Base-by-base conservation (phyloP, 805 yeast species). In the Metschnikowia shivogae region DNA sequence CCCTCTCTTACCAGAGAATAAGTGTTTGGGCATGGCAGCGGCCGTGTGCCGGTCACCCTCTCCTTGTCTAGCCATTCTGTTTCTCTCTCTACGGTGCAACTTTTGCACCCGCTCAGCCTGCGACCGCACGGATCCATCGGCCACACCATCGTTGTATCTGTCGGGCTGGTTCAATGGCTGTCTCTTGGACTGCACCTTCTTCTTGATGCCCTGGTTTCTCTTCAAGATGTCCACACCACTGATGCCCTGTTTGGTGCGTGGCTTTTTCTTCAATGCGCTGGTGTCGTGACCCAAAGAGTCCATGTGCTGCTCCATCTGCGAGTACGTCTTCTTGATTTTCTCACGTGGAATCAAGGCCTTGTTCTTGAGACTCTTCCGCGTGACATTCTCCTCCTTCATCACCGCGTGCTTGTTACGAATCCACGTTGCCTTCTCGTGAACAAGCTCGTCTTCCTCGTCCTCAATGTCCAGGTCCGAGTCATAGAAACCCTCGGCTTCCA, bases 1-100 rank as follows among this genome's bases (percentile, higher is more conserved):
- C 75, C 97, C 95, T 73, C 99, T 83, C 79, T 93, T 93, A 72
- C 99, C 99, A 59, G 89, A 73, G 75, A 85, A 86, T 78, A 93
- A 76, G 72, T 93, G 99, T 76, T 90, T 92, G 53, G 97, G 96
- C 72, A 87, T 68, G 50, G 87, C 73, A 42, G 86, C 93, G 44
- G 89, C 79, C 46, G 81, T 74, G 66, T 89, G 96, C 70, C 98
- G 84, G 72, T 93, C 99, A 62, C 87, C 86, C 74, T 93, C 99
- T 74, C 98, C 97, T 55, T 82, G 86, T 70, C 95, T 83, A 35
- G 97, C 97, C 61, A 76, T 68, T 74, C 90, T 84, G 72, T 90
- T 88, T 74, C 98, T 82, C 63, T 86, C 95, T 72, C 96, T 83
- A 80, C 96, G 88, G 67, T 87, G 90, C 58, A 87, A 67, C 75